Base-by-base conservation (phyloP, 2,329 filamentous ascomycete genomes). In the Colletotrichum phormii region DNA sequence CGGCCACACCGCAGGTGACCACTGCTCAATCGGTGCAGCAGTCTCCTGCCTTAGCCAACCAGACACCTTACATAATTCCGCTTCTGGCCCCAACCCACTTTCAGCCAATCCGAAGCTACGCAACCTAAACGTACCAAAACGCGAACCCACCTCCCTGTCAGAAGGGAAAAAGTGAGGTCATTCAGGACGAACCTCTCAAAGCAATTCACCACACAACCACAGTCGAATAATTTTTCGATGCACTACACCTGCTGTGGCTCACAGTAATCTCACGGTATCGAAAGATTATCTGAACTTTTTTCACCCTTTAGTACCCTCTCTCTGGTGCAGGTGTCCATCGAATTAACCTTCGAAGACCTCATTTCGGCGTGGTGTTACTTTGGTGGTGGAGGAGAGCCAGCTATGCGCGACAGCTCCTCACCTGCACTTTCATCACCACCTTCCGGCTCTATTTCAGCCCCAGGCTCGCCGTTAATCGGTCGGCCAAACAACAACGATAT, bases 361-460 rank as follows among this genome's bases (percentile, higher is more conserved):
- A 33, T 18, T 46, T 35, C 53, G 65, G 69, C 53, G 59, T 59
- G 53, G 64, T 63, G 66, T 59, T 24, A 59, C 37, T 42, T 60
- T 59, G 66, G 70, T 70, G 70, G 66, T 70, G 67, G 72, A 72
- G 64, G 59, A 65, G 61, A 68, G 63, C 51, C 33, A 70, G 61
- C 42, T 55, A 71, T 71, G 75, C 83, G 42, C 59, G 70, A 85
- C 79, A 86, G 84, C 79, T 87, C 86, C 72, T 85, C 86, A 68
- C 81, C 86, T 71, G 82, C 86, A 64, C 83, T 89, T 59, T 89
- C 87, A 8, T 88, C 87, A 57, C 86, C 87, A 22, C 87, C 87
- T 2, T 86, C 85, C 24, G 85, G 83, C 73, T 84, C 86, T 9
- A 83, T 87, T 55, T 88, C 87, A 35, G 86, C 88, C 71, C 83